Base-by-base conservation (phyloP, 768 basidiomycete genomes). In the Tulasnella sp. region DNA sequence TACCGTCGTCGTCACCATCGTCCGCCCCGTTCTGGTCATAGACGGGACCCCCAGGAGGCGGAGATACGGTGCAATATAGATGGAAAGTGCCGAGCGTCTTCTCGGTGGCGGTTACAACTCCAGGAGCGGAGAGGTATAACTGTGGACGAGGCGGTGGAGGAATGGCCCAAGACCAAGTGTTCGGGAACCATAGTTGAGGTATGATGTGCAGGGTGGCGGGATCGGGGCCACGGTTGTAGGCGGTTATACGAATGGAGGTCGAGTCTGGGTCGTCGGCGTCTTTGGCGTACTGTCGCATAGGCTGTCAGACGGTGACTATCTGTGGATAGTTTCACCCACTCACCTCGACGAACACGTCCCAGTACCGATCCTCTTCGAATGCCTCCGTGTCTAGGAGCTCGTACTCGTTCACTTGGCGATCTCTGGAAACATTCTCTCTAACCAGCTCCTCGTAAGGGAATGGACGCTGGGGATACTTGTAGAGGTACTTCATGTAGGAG, bases 401-500 rank as follows among this genome's bases (percentile, higher is more conserved):
- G 65, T 80, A 98, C 69, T 99, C 96, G 56, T 78, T 72, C 12
- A 91, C 91, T 58, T 96, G 82, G 43, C 96, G 78, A 63, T 78
- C 79, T 45, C 96, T 77, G 63, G 83, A 78, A 65, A 79, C 73
- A 66, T 84, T 93, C 72, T 99, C 92, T 43, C 74, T 70, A 11
- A 96, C 85, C 53, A 99, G 80, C 60, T 94, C 80, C 65, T 98
- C 93, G 69, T 99, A 99, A 1, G 96, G 96, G 69, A 78, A 99
- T 32, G 77, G 74, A 64, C 81, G 75, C 68, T 99, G 96, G 11
- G 96, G 93, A 64, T 99, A 99, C 69, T 99, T 99, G 80, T 99
- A 99, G 57, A 97, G 73, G 70, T 89, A 97, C 69, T 99, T 99
- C 96, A 99, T 98, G 77, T 98, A 99, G 5, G 93, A 96, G 66